phyloP scores from a whole-genome alignment of 805 yeast genomes.

The Kodamaea laetipori region DNA sequence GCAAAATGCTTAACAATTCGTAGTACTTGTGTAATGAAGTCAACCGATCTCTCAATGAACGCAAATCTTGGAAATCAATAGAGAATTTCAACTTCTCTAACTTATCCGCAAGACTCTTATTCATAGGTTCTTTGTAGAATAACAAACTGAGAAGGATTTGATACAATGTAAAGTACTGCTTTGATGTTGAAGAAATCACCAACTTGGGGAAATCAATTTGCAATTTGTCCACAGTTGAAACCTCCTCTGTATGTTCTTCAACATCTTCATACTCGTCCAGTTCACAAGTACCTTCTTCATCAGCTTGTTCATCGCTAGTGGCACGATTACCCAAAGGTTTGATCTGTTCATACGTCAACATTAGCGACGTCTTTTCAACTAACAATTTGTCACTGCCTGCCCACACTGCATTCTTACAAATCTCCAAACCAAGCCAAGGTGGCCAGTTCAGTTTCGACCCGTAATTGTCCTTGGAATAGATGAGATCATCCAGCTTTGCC shows the following conservation, averaged over 20 bases:
- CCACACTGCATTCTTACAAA: constrained; percentile 48
- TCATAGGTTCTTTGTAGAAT: constrained; percentile 73
- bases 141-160: constrained; percentile 63
- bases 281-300: constrained; percentile 3
- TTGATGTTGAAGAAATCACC: constrained; percentile 67
- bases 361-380: constrained; percentile 63
- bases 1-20: constrained; percentile 41
- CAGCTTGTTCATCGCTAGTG: constrained; percentile 11
- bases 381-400: constrained; percentile 51
- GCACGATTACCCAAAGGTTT: constrained; percentile 29
- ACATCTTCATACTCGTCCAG: constrained; percentile 5
- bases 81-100: constrained; percentile 68
- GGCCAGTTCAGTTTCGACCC: constrained; percentile 78
- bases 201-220: constrained; percentile 71
- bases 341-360: constrained; percentile 55
- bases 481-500: constrained; percentile 36
- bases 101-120: constrained; percentile 55
- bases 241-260: constrained; percentile 14
- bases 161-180: constrained; percentile 69
- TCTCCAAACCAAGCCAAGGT: constrained; percentile 81
- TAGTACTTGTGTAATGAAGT: constrained; percentile 51
- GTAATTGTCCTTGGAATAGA: constrained; percentile 53
- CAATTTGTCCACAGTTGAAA: constrained; percentile 31
- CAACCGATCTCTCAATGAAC: constrained; percentile 50
- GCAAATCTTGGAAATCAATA: constrained; percentile 65